Evolutionary conservation across 345 rosid species (phyloP).

Genomic region (Syzygium oleosum): DNA sequence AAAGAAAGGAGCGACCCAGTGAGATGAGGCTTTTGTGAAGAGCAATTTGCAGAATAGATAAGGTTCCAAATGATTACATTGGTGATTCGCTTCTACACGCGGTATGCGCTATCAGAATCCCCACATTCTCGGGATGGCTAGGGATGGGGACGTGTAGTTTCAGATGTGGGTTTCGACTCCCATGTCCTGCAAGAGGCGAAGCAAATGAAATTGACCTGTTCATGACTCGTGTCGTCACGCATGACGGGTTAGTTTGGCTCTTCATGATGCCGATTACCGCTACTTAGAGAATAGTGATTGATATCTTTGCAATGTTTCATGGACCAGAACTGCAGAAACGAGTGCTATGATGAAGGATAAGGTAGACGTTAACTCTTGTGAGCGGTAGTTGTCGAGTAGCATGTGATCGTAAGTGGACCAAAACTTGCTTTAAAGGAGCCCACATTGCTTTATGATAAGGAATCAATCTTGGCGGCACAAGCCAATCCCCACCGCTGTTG

Average conservation of each 20-base stretch:
- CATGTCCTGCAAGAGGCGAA: too few relatives aligned
- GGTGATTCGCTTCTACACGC: not conserved
- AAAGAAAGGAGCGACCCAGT: not conserved
- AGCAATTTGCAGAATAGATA: not conserved
- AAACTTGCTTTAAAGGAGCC: not conserved
- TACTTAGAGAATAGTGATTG: not conserved
- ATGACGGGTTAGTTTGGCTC: not conserved
- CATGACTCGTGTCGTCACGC: not conserved
- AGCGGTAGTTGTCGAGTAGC: not conserved
- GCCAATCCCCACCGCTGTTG: not conserved
- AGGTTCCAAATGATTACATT: not conserved
- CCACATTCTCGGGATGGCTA: too few relatives aligned
- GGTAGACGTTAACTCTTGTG: not conserved
- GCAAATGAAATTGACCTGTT: not conserved
- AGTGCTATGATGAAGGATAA: not conserved
- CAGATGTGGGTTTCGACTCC: too few relatives aligned
- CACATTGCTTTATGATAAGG: not conserved
- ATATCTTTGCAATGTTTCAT: not conserved
- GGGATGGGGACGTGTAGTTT: too few relatives aligned
- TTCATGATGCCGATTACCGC: not conserved
- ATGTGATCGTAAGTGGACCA: not conserved
- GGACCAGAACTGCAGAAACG: not conserved
- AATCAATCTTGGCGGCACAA: not conserved
- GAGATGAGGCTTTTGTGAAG: not conserved
- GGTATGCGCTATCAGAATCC: not conserved